Evolutionary conservation across 495 filamentous ascomycete species (phyloP), one percentile per base, ranked within the genome.

Genomic region (Penicillium antarcticum): DNA sequence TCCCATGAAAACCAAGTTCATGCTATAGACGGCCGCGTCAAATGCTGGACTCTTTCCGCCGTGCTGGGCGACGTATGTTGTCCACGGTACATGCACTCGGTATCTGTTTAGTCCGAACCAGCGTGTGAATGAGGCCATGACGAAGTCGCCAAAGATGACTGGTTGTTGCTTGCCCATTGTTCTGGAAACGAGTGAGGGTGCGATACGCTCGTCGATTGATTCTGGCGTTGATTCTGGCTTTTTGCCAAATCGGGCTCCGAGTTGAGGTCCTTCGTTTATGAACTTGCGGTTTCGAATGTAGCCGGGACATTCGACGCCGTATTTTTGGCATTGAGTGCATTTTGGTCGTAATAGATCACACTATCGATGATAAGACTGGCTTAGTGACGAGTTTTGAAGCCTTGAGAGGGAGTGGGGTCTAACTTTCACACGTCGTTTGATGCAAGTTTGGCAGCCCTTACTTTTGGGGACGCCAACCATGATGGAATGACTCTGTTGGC

Each of bases 391-490:
- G n/a, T 13, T 18, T 23, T 5, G 26, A n/a, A 36, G 29, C 24
- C 36, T 9, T 7, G 26, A 10, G 26, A 29, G 26, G 26, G 8
- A 29, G 26, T 1, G 26, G 8, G 33, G 24, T 34, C 52, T 12
- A 46, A 63, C 60, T 51, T 57, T 63, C 31, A 71, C 61, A n/a
- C 63, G 61, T 16, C 66, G 58, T 13, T 63, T 43, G 19, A 69
- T 57, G 52, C 66, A 71, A n/a, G 56, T 65, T 37, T 58, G 61
- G 56, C 70, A 75, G 48, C 72, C 70, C 57, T 58, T 65, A 53
- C 70, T 73, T 32, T 71, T 62, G 9, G 72, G 70, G 19, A 71
- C 69, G 33, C 70, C 71, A 32, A 75, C 72, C 71, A 72, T 72
- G 33, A 44, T 44, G 49, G 8, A 33, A 21, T 41, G 38, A 12